Conservation (phyloP, 495 filamentous ascomycete genomes). For the Penicillium atrosanguineum region DNA sequence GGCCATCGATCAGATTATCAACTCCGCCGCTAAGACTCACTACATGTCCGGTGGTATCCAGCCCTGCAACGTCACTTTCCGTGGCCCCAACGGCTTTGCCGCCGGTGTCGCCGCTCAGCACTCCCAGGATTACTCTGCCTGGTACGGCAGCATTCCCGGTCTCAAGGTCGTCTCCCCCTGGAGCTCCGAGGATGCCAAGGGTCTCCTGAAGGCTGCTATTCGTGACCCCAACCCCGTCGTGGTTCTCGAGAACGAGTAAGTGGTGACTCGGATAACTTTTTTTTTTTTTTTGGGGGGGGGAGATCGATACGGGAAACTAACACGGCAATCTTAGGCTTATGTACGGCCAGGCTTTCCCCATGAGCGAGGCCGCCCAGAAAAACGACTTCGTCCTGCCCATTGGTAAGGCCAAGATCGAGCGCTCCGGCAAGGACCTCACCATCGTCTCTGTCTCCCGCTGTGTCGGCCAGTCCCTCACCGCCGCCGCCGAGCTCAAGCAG, state of each 20-base stretch:
- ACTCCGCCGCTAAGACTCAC: constrained; percentile 97
- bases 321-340: constrained; percentile 56
- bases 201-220: constrained; percentile 94
- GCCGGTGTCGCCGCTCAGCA: constrained; percentile 95
- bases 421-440: constrained; percentile 90
- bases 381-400: constrained; percentile 94
- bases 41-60: constrained; percentile 99
- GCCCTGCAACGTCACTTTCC: constrained; percentile 99
- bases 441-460: constrained; percentile 92
- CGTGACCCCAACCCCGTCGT: constrained; percentile 96
- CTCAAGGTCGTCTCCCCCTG: constrained; percentile 95
- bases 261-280: background rate
- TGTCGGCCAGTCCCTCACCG: constrained; percentile 87
- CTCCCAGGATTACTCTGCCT: constrained; percentile 96
- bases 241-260: constrained; percentile 92
- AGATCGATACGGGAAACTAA: constrained; percentile 18
- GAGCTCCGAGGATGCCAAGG: constrained; percentile 97
- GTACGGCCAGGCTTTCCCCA: constrained; percentile 90
- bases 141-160: constrained; percentile 97
- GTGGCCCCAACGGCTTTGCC: constrained; percentile 97
- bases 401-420: constrained; percentile 98
- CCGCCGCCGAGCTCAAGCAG: constrained; percentile 85
- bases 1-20: constrained; percentile 99
- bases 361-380: constrained; percentile 93
- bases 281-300: background rate